Evolutionary conservation across 306 rosid species (phyloP), one percentile per base, ranked within the genome.

Genomic region (Begonia fuchsioides): DNA sequence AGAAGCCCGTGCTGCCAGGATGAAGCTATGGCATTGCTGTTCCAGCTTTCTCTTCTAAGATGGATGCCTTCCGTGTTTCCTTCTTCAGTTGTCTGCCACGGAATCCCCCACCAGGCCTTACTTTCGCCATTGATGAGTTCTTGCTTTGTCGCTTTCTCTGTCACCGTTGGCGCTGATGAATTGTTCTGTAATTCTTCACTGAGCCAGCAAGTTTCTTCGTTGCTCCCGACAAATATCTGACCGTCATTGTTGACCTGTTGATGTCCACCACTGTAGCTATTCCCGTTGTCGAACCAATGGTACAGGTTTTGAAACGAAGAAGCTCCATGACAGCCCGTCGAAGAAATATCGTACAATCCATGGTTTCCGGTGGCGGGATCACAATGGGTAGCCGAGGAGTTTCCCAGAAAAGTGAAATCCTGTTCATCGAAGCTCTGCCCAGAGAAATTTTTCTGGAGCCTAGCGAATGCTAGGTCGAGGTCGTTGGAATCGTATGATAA

Each of bases 1-100:
- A 90, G 74, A 71, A 90, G 85, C 9, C 95, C 95, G 66, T 79
- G 35, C 8, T 26, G 95, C 95, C 95, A 90, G 15, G 92, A 69
- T 12, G 95, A 39, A 15, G 63, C 72, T 40, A 76, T 13, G 12
- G 87, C 80, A 57, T 79, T 13, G n/a, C 94, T 79, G 57, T 77
- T 85, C 95, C 98, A 85, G 61, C 66, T 69, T 39, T 62, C 35
- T 26, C 35, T 26, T 26, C 3, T 26, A 8, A 26, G 35, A 26
- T 26, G 35, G 35, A 26, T 11, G 8, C 68, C 87, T 39, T 51
- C 65, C 76, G 72, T 68, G 63, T 60, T 71, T n/a, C 76, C 75
- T 41, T 84, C 84, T 4, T 73, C 75, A 56, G 73, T 82, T 38
- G 68, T 39, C 56, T 85, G 95, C 95, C 95, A 81, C 8, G 95